A percentile compares a stretch with the other conserved stretches of the same genome.
Evolutionary conservation across 2,329 filamentous ascomycete species (phyloP).

Genomic region (Gnomoniopsis sp.): DNA sequence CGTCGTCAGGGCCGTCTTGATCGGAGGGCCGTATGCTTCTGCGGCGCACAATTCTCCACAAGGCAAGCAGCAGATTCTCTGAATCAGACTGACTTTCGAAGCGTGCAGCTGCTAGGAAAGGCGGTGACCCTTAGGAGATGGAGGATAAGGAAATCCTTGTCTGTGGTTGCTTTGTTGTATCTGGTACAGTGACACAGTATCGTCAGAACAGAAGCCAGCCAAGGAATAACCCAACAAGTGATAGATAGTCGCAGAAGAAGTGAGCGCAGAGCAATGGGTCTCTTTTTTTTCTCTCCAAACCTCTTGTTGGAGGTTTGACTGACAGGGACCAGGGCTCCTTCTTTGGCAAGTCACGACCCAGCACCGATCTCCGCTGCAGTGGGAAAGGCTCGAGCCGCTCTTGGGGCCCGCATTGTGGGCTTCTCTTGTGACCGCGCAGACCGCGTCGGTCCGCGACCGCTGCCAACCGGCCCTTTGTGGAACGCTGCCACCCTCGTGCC

Average conservation of each 20-base stretch:
- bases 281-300: neutral
- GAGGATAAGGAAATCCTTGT: neutral
- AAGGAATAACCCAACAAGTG: neutral
- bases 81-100: neutral
- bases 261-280: no score
- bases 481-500: neutral
- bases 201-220: neutral
- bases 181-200: neutral
- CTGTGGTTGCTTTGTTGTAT: no score
- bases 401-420: neutral
- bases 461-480: neutral
- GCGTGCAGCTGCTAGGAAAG: neutral
- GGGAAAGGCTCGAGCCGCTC: neutral
- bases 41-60: neutral
- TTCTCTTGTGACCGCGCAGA: neutral
- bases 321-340: neutral
- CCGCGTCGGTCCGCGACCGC: neutral
- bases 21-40: neutral
- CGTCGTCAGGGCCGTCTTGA: neutral
- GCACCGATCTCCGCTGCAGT: neutral
- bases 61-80: neutral
- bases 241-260: neutral
- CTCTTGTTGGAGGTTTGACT: neutral
- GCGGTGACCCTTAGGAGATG: neutral
- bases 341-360: neutral